phyloP scores from a whole-genome alignment of 2,329 filamentous ascomycete genomes.

The Diaporthe sp. region DNA sequence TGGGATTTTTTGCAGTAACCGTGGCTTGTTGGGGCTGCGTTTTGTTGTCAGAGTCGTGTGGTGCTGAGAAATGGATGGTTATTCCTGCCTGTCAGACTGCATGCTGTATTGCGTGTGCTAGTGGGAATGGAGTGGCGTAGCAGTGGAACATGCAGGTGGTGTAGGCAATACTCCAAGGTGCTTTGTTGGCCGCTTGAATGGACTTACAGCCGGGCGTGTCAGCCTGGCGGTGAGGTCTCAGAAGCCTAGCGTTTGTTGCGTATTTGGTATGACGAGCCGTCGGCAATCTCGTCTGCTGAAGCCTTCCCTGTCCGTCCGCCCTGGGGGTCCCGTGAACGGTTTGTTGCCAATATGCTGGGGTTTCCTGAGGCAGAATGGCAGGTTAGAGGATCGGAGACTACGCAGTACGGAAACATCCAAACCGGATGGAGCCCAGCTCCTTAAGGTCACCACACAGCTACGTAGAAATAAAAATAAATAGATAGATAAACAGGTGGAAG shows the following conservation, averaged over 20 bases:
- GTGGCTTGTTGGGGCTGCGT: constrained; percentile 8
- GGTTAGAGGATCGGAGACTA: not conserved
- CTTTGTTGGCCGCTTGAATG: constrained; percentile 10
- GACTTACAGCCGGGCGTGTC: not conserved
- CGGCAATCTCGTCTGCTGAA: constrained; percentile 29
- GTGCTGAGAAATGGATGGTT: not conserved
- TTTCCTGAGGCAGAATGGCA: not conserved
- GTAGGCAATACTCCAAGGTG: not conserved
- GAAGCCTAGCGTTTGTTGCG: constrained; percentile 14
- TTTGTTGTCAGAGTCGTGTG: not conserved
- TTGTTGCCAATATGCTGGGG: not conserved
- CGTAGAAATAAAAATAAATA: not conserved
- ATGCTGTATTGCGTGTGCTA: not conserved
- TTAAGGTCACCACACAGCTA: not conserved
- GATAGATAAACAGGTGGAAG: not conserved
- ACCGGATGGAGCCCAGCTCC: not conserved
- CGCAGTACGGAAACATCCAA: not conserved
- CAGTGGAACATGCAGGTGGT: not conserved
- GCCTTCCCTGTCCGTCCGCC: not conserved
- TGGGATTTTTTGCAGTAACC: not conserved
- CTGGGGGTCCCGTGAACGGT: not conserved
- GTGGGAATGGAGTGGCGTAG: constrained; percentile 11
- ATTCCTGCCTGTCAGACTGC: constrained; percentile 9
- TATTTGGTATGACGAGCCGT: constrained; percentile 24
- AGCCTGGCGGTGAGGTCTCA: constrained; percentile 38